A percentile compares a stretch with the other conserved stretches of the same genome.
phyloP scores from a whole-genome alignment of 2,329 filamentous ascomycete genomes.

The Gyromitra esculenta region DNA sequence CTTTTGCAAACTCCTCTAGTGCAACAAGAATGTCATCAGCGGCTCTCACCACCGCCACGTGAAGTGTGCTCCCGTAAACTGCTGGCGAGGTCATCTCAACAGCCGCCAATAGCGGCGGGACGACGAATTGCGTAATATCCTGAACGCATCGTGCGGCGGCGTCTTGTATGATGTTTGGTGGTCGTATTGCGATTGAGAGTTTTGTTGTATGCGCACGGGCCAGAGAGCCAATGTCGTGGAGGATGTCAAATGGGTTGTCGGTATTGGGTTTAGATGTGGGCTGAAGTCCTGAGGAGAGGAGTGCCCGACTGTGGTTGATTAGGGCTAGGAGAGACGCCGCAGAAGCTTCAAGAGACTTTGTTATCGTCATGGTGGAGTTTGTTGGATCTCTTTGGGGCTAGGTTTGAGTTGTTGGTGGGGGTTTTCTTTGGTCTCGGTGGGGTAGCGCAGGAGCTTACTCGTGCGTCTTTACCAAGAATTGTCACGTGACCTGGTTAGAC shows the following conservation, averaged over 20 bases:
- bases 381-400: not conserved
- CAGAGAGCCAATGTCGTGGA: conserved; percentile 58
- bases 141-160: conserved; percentile 45
- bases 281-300: conserved; percentile 29
- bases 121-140: conserved; percentile 45
- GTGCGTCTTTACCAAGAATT: too few relatives aligned
- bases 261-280: conserved; percentile 15
- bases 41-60: conserved; percentile 23
- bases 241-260: conserved; percentile 61
- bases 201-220: conserved; percentile 50
- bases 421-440: conserved; percentile 20
- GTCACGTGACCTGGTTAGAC: too few relatives aligned
- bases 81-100: conserved; percentile 26
- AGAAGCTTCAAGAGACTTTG: conserved; percentile 33
- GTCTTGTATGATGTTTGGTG: conserved; percentile 47
- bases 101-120: conserved; percentile 41
- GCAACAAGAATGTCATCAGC: conserved; percentile 45
- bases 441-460: not conserved
- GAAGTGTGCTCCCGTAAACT: conserved; percentile 34
- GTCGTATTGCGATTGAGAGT: conserved; percentile 52
- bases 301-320: conserved; percentile 46
- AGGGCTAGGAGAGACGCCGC: conserved; percentile 37
- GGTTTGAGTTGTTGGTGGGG: not conserved
- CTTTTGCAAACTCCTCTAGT: conserved; percentile 43
- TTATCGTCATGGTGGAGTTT: conserved; percentile 29